Percentiles rank a stretch among this genome's conserved stretches.
Conservation (phyloP, 352 stramenopile genomes). For the Pythium volutum region DNA sequence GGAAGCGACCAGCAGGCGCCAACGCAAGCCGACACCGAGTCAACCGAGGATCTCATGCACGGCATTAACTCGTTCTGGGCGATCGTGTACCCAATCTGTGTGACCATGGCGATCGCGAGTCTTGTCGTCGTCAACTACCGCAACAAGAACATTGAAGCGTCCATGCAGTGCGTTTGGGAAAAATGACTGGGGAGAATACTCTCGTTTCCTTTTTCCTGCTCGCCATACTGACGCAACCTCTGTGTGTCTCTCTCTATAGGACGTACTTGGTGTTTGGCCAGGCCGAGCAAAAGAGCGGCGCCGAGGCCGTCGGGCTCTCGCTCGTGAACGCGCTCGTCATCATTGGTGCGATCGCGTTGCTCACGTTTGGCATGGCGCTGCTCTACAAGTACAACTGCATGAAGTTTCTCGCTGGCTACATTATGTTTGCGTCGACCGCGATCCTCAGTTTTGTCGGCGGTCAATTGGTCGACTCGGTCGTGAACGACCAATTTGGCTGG, state of each 20-base stretch:
- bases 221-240: neutral
- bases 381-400: constrained; percentile 91
- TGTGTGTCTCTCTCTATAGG: constrained; percentile 22
- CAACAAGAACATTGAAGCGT: constrained; percentile 66
- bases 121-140: constrained; percentile 85
- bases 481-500: constrained; percentile 74
- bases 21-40: constrained; percentile 25
- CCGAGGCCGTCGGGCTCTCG: constrained; percentile 54
- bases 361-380: constrained; percentile 89
- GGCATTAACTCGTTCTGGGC: constrained; percentile 88
- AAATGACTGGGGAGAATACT: too few relatives aligned
- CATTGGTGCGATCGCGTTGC: constrained; percentile 74
- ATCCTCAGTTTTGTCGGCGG: constrained; percentile 87
- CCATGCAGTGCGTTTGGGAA: constrained; percentile 59
- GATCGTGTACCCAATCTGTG: constrained; percentile 74
- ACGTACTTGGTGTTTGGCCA: constrained; percentile 82
- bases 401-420: constrained; percentile 80
- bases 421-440: constrained; percentile 86
- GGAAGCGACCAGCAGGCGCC: neutral
- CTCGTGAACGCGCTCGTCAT: constrained; percentile 89
- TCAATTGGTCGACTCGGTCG: constrained; percentile 78
- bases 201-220: neutral
- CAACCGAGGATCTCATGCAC: constrained; percentile 77
- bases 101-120: constrained; percentile 82
- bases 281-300: constrained; percentile 35